Evolutionary conservation across 2,329 filamentous ascomycete genomes (phyloP), one percentile per base, ranked within the genome.

Genomic region (Graphilbum fragrans): DNA sequence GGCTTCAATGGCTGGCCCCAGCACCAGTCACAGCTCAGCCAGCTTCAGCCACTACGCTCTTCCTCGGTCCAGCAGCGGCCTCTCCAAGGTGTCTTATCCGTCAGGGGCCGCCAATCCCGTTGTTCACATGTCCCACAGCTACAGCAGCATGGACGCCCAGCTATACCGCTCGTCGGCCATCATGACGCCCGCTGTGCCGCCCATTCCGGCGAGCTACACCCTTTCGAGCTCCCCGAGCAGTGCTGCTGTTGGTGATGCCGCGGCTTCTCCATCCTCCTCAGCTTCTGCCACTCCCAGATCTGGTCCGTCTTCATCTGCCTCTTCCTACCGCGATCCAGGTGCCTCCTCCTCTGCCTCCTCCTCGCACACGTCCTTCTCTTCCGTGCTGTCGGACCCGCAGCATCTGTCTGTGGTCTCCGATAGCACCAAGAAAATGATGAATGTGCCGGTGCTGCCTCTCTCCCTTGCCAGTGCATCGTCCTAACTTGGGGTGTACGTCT

Each of bases 131-230:
- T 44, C 46, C 17, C 43, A 32, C 29, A 51, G 45, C 41, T 47
- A 47, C 41, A 43, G 35, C 43, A 49, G 45, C 46, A 42, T 51
- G 23, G 44, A 50, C 21, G 46, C 41, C 18, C 36, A 45, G 37
- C 34, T 49, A 10, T 27, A 37, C 18, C 33, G 22, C 3, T 17
- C 41, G 10, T 3, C 27, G 8, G 31, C 39, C 34, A 22, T 6
- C 8, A 36, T 22, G 34, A 19, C 19, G 4, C 34, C 18, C 4
- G 20, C 20, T 11, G 17, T 19, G 33, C 17, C 33, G 33, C 29
- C 29, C 6, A 16, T 31, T 31, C 29, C 29, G 29, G 29, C 29
- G 5, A 16, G 8, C 8, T 2, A 11, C 18, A 25, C 17, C 2
- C 6, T 4, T 17, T 8, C 21, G 25, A 16, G 19, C 19, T 4